phyloP scores from a whole-genome alignment of 192 early-diverging fungal species.

The Backusella mclennaniae region DNA sequence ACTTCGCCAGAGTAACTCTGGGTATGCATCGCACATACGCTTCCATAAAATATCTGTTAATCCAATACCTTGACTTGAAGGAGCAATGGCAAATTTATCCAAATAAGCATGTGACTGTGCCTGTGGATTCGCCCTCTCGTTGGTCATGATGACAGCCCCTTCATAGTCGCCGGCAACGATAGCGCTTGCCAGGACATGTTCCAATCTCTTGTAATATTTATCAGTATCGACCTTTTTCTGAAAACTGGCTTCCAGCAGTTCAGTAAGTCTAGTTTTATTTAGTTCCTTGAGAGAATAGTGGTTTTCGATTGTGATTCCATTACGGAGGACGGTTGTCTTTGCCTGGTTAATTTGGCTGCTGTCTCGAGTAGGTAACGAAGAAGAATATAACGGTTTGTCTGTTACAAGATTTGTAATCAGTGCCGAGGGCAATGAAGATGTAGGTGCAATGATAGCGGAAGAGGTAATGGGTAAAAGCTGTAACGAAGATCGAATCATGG shows the following conservation, averaged over 20 bases:
- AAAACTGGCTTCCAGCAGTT: conserved; percentile 78
- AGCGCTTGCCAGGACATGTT: conserved; percentile 49
- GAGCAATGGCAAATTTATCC: conserved; percentile 92
- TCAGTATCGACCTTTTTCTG: conserved; percentile 53
- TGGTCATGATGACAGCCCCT: conserved; percentile 84
- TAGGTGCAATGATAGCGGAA: conserved; percentile 72
- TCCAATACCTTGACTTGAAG: conserved; percentile 85
- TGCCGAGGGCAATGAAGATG: conserved; percentile 38
- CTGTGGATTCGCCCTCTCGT: conserved; percentile 45
- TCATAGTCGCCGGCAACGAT: conserved; percentile 92
- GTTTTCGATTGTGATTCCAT: conserved; percentile 66
- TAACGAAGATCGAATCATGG: conserved; percentile 67
- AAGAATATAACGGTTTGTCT: conserved; percentile 71
- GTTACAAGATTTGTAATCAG: conserved; percentile 76
- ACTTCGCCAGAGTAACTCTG: conserved; percentile 80
- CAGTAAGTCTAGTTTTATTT: conserved; percentile 49
- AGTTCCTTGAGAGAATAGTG: conserved; percentile 55
- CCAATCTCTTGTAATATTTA: conserved; percentile 60
- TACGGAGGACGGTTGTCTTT: conserved; percentile 74
- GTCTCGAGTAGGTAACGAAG: conserved; percentile 41
- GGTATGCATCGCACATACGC: conserved; percentile 65
- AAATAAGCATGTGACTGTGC: conserved; percentile 54
- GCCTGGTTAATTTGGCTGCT: conserved; percentile 36
- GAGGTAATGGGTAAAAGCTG: conserved; percentile 68
- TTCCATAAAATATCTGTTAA: conserved; percentile 96